Percentiles rank a stretch among this genome's conserved stretches.
Conservation (phyloP, 345 rosid species). For the Eucalyptus pauciflora region DNA sequence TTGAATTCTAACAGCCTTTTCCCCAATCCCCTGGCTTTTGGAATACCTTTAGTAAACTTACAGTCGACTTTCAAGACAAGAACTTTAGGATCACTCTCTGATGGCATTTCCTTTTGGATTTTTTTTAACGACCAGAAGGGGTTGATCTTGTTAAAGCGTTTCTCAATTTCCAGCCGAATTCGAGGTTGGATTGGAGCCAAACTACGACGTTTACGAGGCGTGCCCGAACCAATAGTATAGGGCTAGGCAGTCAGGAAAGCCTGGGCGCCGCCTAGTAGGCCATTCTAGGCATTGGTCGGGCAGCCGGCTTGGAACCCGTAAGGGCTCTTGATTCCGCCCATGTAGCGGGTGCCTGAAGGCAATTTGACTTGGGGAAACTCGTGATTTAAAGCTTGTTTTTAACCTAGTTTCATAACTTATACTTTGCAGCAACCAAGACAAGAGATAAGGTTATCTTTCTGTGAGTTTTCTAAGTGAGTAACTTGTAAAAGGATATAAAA, state of each 20-base stretch:
- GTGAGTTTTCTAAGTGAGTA: background rate
- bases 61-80: background rate
- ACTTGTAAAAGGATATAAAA: background rate
- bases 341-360: background rate
- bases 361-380: background rate
- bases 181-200: background rate
- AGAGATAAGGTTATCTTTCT: background rate
- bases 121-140: background rate
- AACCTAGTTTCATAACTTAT: background rate
- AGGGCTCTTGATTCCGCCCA: background rate
- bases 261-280: background rate
- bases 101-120: background rate
- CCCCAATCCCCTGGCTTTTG: background rate
- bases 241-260: background rate
- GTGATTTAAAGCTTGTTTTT: background rate
- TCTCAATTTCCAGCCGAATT: background rate
- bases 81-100: background rate
- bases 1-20: background rate
- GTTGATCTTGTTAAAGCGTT: background rate
- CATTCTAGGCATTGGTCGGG: background rate
- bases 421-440: background rate
- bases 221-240: background rate
- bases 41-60: background rate
- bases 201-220: background rate
- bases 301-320: background rate